Conservation (phyloP, 805 yeast genomes). For the Naumovozyma baii region DNA sequence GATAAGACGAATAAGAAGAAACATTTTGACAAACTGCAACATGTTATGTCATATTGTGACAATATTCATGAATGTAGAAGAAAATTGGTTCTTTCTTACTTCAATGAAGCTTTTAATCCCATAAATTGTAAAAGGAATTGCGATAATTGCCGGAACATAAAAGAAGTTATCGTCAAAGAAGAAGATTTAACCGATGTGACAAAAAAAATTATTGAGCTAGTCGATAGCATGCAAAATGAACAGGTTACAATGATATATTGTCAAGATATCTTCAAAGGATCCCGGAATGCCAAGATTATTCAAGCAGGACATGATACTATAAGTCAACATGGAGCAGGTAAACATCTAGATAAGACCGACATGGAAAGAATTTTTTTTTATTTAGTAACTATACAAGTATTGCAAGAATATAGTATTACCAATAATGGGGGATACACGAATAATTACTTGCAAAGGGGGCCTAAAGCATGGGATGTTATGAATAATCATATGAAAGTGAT, state of each 20-base stretch:
- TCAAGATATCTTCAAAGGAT: slow-evolving; percentile 76
- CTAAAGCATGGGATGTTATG: slow-evolving; percentile 42
- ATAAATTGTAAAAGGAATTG: slow-evolving; percentile 60
- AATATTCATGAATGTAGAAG: slow-evolving; percentile 86
- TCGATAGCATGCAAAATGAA: slow-evolving; percentile 43
- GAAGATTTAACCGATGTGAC: slow-evolving; percentile 66
- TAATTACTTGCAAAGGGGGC: slow-evolving; percentile 61
- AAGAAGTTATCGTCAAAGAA: slow-evolving; percentile 34
- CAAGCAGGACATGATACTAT: slow-evolving; percentile 51
- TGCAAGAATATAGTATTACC: slow-evolving; percentile 64
- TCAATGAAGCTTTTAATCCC: slow-evolving; percentile 72
- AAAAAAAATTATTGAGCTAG: slow-evolving; percentile 47
- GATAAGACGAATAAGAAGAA: slow-evolving; percentile 57
- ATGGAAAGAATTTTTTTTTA: slow-evolving; percentile 78
- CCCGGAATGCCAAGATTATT: slow-evolving; percentile 50
- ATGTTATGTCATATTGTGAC: slow-evolving; percentile 86
- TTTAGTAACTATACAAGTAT: slow-evolving; percentile 51
- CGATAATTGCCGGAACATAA: slow-evolving; percentile 65
- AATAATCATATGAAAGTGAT: slow-evolving; percentile 36
- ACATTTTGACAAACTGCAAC: slow-evolving; percentile 65
- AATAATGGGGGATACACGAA: slow-evolving; percentile 73
- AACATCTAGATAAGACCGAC: slow-evolving; percentile 50
- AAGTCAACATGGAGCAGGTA: slow-evolving; percentile 65
- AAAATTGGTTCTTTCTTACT: slow-evolving; percentile 78
- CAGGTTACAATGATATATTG: slow-evolving; percentile 71